Evolutionary conservation across 352 stramenopile species (phyloP).

Genomic region (Globisporangium recalcitrans): DNA sequence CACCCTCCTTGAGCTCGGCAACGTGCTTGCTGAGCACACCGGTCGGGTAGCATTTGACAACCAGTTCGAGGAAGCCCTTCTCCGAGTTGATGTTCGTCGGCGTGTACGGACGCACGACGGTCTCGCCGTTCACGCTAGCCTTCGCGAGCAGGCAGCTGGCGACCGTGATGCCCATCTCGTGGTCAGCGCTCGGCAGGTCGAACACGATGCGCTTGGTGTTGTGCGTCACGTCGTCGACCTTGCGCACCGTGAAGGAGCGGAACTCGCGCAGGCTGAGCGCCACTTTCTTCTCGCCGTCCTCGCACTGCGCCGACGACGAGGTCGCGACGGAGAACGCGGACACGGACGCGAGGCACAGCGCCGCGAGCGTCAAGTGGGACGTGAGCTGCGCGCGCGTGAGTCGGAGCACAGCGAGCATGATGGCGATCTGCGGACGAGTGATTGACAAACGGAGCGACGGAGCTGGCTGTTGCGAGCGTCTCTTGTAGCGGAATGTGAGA

Average conservation of each 20-base stretch:
- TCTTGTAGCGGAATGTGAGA: neutral
- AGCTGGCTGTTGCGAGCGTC: neutral
- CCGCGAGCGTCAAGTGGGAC: constrained; percentile 28
- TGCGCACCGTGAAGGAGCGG: constrained; percentile 69
- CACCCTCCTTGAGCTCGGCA: constrained; percentile 72
- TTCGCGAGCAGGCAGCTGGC: constrained; percentile 59
- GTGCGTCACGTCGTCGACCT: constrained; percentile 60
- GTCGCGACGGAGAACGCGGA: constrained; percentile 23
- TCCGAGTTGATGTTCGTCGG: constrained; percentile 82
- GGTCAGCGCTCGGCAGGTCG: constrained; percentile 44
- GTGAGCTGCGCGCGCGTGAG: constrained; percentile 37
- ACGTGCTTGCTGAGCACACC: constrained; percentile 87
- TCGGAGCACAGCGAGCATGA: constrained; percentile 32
- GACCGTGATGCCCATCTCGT: constrained; percentile 63
- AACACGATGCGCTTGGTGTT: constrained; percentile 82
- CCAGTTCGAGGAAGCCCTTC: constrained; percentile 78
- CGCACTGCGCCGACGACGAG: constrained; percentile 14
- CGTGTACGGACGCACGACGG: constrained; percentile 83
- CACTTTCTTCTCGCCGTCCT: constrained; percentile 27
- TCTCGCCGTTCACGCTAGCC: constrained; percentile 71
- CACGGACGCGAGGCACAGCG: constrained; percentile 38
- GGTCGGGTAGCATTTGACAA: constrained; percentile 88
- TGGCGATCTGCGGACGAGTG: neutral
- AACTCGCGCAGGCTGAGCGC: constrained; percentile 64
- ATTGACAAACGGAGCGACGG: neutral